Evolutionary conservation across 768 basidiomycete species (phyloP).

Genomic region (Gloeostereum incarnatum): DNA sequence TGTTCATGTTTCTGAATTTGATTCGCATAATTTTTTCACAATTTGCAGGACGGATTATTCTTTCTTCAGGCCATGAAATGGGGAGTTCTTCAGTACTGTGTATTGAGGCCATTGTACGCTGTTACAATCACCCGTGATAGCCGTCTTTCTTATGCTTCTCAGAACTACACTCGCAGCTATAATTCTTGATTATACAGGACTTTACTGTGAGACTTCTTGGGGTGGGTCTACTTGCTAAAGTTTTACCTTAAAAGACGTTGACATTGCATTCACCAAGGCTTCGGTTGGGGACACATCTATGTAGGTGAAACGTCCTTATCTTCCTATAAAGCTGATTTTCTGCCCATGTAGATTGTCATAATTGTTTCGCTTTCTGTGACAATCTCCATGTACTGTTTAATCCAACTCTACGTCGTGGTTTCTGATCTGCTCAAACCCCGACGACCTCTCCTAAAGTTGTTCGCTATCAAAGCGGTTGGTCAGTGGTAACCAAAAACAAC

Average conservation of each 20-base stretch:
- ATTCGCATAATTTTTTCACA: slow-evolving; percentile 4
- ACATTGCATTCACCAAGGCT: too few species aligned
- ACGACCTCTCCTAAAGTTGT: slow-evolving; percentile 56
- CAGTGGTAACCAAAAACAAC: background rate
- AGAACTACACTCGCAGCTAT: slow-evolving; percentile 56
- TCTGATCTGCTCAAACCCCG: slow-evolving; percentile 43
- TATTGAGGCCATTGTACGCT: slow-evolving; percentile 47
- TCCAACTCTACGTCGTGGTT: slow-evolving; percentile 61
- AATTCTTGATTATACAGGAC: slow-evolving; percentile 48
- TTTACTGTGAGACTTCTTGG: slow-evolving; percentile 73
- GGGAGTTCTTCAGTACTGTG: slow-evolving; percentile 68
- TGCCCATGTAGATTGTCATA: slow-evolving; percentile 34
- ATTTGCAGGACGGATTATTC: slow-evolving; percentile 62
- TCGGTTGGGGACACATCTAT: slow-evolving; percentile 61
- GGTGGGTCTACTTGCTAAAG: too few species aligned
- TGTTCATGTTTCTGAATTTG: slow-evolving; percentile 1
- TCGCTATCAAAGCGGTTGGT: slow-evolving; percentile 71
- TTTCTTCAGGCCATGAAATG: slow-evolving; percentile 72
- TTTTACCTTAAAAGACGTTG: too few species aligned
- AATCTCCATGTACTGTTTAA: slow-evolving; percentile 68
- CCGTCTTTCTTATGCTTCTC: slow-evolving; percentile 1
- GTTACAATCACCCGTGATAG: background rate
- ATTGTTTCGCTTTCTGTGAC: slow-evolving; percentile 65
- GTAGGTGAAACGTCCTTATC: slow-evolving; percentile 21
- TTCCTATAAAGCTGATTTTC: background rate